A percentile compares a stretch with the other conserved stretches of the same genome.
Conservation (phyloP, 345 rosid species). For the Raphanus raphanistrum region DNA sequence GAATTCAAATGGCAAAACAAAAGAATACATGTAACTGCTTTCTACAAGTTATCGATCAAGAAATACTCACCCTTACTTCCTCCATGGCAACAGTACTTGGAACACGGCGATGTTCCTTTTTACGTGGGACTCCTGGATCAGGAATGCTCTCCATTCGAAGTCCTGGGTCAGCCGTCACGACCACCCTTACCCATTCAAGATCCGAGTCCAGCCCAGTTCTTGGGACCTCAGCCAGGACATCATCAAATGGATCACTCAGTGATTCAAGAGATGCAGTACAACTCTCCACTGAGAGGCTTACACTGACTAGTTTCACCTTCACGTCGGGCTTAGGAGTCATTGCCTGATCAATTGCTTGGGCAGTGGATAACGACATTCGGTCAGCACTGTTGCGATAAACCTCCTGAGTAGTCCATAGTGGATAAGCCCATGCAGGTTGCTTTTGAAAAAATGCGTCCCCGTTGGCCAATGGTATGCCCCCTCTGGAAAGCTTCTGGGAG, state of each 20-base stretch:
- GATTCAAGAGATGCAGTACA: neutral
- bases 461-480: conserved; percentile 97
- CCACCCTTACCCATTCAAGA: conserved; percentile 93
- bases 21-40: conserved; percentile 2
- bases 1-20: conserved; percentile 3
- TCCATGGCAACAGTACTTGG: conserved; percentile 97
- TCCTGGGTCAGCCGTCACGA: conserved; percentile 77
- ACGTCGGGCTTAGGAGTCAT: conserved; percentile 81
- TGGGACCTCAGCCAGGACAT: conserved; percentile 1
- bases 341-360: conserved; percentile 99
- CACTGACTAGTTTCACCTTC: conserved; percentile 68
- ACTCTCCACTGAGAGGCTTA: conserved; percentile 60
- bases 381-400: conserved; percentile 93
- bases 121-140: conserved; percentile 57
- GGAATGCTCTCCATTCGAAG: conserved; percentile 69
- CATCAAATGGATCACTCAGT: neutral
- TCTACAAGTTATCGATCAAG: conserved; percentile 3
- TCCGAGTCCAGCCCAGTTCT: conserved; percentile 41
- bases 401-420: conserved; percentile 95
- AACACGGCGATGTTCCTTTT: conserved; percentile 97
- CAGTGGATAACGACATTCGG: conserved; percentile 91
- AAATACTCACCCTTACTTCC: conserved; percentile 84
- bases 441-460: conserved; percentile 90
- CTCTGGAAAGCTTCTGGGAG: conserved; percentile 85
- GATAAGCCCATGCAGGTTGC: conserved; percentile 99